These are phyloP conservation scores for Alternaria hordeiaustralica DNA, from an alignment of 2,329 filamentous ascomycete genomes.

Conservation along the genomic window DNA sequence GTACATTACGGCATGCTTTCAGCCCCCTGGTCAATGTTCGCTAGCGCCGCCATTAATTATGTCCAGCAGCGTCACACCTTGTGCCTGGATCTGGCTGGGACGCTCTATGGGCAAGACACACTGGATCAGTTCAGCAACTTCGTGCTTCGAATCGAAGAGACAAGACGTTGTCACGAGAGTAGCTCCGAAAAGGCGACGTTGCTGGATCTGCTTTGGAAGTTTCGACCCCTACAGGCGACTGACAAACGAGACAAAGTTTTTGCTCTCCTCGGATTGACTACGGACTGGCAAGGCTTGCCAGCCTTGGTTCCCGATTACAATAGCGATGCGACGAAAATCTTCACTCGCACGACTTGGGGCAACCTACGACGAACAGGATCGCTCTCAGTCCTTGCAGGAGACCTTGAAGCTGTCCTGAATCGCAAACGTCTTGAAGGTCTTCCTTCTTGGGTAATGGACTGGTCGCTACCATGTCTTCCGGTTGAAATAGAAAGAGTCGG, in stretches of 20 bases:
- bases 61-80: conserved; percentile 18
- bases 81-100: conserved; percentile 9
- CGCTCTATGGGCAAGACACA: conserved; percentile 11
- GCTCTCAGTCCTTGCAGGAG: conserved; percentile 21
- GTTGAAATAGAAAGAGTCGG: conserved; percentile 21
- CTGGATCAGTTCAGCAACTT: conserved; percentile 21
- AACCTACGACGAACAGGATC: conserved; percentile 14
- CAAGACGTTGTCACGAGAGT: conserved; percentile 6
- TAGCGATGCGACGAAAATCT: not conserved
- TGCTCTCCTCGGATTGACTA: conserved; percentile 23
- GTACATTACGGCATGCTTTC: conserved; percentile 26
- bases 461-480: conserved; percentile 24
- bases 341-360: conserved; percentile 11
- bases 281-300: conserved; percentile 18
- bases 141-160: conserved; percentile 23
- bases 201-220: conserved; percentile 25
- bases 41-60: conserved; percentile 20
- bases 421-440: conserved; percentile 20
- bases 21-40: conserved; percentile 30
- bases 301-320: conserved; percentile 20
- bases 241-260: conserved; percentile 30
- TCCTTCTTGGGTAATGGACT: conserved; percentile 31
- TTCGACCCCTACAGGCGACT: conserved; percentile 23
- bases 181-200: conserved; percentile 8
- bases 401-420: conserved; percentile 19